phyloP scores from a whole-genome alignment of 2,329 filamentous ascomycete genomes.

The Daldinia eschscholtzii region DNA sequence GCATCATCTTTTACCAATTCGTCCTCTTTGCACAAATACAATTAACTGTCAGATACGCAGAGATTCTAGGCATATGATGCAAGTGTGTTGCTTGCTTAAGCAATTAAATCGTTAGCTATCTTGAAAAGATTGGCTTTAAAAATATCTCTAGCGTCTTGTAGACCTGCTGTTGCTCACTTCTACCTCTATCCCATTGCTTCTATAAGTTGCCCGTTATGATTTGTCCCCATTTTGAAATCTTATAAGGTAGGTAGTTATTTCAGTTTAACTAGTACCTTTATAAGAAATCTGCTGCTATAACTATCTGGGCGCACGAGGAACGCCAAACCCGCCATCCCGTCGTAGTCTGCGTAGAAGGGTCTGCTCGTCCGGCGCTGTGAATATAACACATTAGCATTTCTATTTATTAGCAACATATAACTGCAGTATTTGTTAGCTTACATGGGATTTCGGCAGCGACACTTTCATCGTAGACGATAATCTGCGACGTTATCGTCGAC shows the following conservation, averaged over 20 bases:
- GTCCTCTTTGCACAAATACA: not conserved
- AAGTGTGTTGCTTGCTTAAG: not conserved
- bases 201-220: not conserved
- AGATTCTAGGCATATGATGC: not conserved
- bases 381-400: slow-evolving; percentile 9
- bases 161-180: not conserved
- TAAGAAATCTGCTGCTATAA: not conserved
- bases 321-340: slow-evolving; percentile 34
- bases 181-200: not conserved
- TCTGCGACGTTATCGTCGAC: slow-evolving; percentile 35
- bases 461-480: slow-evolving; percentile 41
- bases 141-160: not conserved
- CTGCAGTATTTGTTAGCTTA: slow-evolving; percentile 27
- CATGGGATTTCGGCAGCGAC: slow-evolving; percentile 44
- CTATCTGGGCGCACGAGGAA: slow-evolving; percentile 32
- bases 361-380: slow-evolving; percentile 31
- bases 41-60: not conserved
- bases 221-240: not conserved
- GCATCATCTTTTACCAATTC: not conserved
- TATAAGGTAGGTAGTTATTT: not conserved
- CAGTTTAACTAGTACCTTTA: not conserved
- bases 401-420: too few species aligned
- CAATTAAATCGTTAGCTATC: not conserved
- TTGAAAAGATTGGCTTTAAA: not conserved
- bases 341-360: slow-evolving; percentile 34